Percentiles rank a stretch among this genome's conserved stretches.
These are phyloP conservation scores for Zygoascus sp. DNA, from an alignment of 1,139 yeast genomes.

Conservation along the genomic window DNA sequence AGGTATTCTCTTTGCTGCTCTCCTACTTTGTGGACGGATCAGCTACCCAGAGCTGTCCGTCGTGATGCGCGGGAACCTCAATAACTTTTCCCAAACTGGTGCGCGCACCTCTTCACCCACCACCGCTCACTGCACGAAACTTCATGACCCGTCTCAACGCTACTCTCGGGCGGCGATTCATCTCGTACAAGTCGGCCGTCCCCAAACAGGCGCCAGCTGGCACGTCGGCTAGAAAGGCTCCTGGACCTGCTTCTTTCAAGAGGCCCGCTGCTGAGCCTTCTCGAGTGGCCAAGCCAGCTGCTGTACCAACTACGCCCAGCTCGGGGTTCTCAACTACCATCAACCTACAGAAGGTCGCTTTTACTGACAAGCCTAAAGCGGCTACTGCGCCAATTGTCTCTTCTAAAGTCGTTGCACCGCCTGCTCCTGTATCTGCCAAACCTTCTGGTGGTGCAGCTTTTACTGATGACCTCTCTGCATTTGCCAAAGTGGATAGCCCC, in stretches of 20 bases:
- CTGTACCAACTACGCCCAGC: too few relatives aligned
- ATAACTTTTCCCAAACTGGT: background rate
- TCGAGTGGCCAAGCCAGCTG: background rate
- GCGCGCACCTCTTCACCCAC: background rate
- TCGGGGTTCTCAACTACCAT: background rate
- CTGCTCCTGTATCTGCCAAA: background rate
- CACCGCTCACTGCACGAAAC: background rate
- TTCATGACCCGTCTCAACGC: background rate
- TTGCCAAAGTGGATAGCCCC: background rate
- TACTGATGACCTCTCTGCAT: background rate
- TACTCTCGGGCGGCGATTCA: background rate
- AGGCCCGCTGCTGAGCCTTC: slow-evolving; percentile 4
- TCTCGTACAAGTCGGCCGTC: slow-evolving; percentile 6
- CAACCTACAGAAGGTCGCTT: background rate
- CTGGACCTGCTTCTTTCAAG: background rate
- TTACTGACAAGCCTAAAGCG: background rate
- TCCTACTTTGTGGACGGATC: too few relatives aligned
- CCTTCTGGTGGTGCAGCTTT: background rate
- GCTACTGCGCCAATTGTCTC: background rate
- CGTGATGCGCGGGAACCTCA: background rate
- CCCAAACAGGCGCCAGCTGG: slow-evolving; percentile 7
- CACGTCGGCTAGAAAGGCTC: background rate
- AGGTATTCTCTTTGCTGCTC: too few relatives aligned
- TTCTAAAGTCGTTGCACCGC: background rate
- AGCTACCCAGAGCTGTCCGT: too few relatives aligned